Evolutionary conservation across 108 stramenopile genomes (phyloP), one percentile per base, ranked within the genome.

Genomic region (Chaetoceros muelleri): DNA sequence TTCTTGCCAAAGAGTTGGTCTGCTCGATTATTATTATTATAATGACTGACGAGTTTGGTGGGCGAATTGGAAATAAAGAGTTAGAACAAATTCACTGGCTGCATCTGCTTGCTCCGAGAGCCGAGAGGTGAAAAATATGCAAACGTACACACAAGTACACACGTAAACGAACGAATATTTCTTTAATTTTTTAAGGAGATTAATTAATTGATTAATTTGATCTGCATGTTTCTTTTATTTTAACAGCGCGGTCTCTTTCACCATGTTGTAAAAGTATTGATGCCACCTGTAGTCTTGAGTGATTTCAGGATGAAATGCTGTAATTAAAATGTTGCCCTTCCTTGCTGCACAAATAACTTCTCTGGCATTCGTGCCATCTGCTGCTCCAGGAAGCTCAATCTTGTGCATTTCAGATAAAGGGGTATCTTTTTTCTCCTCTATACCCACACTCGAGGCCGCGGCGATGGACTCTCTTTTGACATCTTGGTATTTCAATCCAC

Each of bases 241-340:
- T 49, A 7, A 49, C 48, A 54, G 27, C 53, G 53, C 66, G 22
- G 64, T 47, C 27, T 71, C 54, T 49, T 65, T 49, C 8, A 92
- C 85, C 74, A 96, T 85, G 7, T 73, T 68, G n/a, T 88, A 65
- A 69, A 98, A 97, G 58, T 93, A 93, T 48, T 82, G 51, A 58
- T 97, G 96, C 98, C 98, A 99, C 8, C 94, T 69, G 30, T 74
- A 53, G 62, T 97, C 96, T 25, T 75, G 53, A 2, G 98, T 93
- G 46, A 99, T 76, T 63, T 99, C 98, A 20, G 98, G 98, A 74
- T 99, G 98, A 64, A 99, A 99, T 3, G 96, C 87, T 23, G 98
- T 99, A 46, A 80, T 87, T 2, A 94, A 76, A 0, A 95, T 70
- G 66, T 86, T 84, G 2, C 64, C 77, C 65, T 85, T 95, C 29